Conservation (phyloP, 1,284 basidiomycete genomes). For the Trichosporon sp. region DNA sequence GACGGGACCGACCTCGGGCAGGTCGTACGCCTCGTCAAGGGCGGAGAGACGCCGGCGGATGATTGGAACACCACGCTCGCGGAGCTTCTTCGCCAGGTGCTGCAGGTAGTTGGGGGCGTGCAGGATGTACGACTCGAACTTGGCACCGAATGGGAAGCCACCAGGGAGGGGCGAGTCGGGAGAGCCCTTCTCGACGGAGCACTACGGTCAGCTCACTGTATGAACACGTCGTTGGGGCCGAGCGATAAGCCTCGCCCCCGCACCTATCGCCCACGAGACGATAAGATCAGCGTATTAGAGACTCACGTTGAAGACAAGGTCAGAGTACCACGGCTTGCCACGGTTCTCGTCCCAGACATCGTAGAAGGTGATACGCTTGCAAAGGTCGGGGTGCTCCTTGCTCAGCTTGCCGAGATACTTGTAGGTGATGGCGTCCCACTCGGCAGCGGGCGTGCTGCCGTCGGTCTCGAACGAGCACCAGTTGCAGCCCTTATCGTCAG, state of each 20-base stretch:
- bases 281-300: background rate
- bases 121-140: constrained; percentile 52
- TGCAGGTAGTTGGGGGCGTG: constrained; percentile 54
- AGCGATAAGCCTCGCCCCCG: background rate
- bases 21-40: constrained; percentile 54
- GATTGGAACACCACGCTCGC: constrained; percentile 47
- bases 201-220: constrained; percentile 5
- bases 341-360: constrained; percentile 55
- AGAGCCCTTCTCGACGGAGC: constrained; percentile 20
- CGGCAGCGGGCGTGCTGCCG: constrained; percentile 54
- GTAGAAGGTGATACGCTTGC: constrained; percentile 59
- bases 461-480: constrained; percentile 64
- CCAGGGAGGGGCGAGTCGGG: constrained; percentile 33
- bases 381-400: constrained; percentile 56
- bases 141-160: constrained; percentile 37
- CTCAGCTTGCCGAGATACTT: constrained; percentile 61
- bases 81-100: constrained; percentile 45
- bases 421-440: constrained; percentile 51
- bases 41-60: constrained; percentile 47
- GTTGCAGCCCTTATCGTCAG: constrained; percentile 64
- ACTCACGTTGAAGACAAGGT: constrained; percentile 62
- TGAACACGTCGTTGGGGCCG: background rate
- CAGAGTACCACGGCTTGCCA: constrained; percentile 61
- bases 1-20: constrained; percentile 39
- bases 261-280: background rate